Base-by-base conservation (phyloP, 768 basidiomycete genomes). In the Panellus pusillus region DNA sequence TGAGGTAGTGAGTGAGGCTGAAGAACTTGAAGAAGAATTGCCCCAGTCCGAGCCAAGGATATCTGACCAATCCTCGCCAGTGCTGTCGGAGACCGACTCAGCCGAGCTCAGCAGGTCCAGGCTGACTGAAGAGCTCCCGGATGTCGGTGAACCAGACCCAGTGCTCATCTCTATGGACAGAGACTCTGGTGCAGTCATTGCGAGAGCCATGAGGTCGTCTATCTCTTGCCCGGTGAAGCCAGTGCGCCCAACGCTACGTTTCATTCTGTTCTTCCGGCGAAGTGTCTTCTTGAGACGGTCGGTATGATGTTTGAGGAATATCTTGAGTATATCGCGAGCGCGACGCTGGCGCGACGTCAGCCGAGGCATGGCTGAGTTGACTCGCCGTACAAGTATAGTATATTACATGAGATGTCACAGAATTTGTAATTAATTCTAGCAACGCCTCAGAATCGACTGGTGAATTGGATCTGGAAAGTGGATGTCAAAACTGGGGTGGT, bases 281-380 rank as follows among this genome's bases (percentile, higher is more conserved):
- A 51, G 4, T 6, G 20, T 15, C 5, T 11, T 35, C 27, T 51
- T 51, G 7, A 44, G 15, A 13, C 50, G 41, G 0, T 28, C 15
- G 2, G 29, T 51, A 17, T 43, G 50, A 18, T 51, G 41, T 1
- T 44, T 13, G 19, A 51, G 40, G 35, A 43, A 51, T 4, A 41
- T 44, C 14, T 35, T 51, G 15, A 51, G 13, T 2, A 51, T 32
- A 14, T 43, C 42, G 6, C 35, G 50, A 6, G 35, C 32, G 9
- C 42, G 41, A 4, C 42, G 41, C 50, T 51, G 50, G 20, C 50
- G 32, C 19, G 50, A 43, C 1, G 50, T 35, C 13, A 35, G 31
- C 1, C 41, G 40, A 15, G 41, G 50, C 50, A 51, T 51, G 24
- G n/a, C n/a, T n/a, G n/a, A n/a, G n/a, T n/a, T n/a, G n/a, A n/a